Evolutionary conservation across 441 rosid species (phyloP).

Genomic region (Euphorbia celastroides): DNA sequence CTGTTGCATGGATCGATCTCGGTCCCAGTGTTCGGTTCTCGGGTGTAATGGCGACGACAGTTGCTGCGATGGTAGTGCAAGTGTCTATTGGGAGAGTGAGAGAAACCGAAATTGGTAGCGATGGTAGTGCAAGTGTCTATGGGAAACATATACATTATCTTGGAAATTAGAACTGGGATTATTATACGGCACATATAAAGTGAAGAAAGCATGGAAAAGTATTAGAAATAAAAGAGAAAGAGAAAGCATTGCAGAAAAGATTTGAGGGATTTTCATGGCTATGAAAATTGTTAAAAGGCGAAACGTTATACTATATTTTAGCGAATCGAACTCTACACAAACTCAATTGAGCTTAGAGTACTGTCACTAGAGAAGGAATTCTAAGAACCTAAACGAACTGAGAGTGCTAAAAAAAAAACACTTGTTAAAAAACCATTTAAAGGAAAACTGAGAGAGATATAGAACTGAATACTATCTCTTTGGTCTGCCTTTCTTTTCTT

Average conservation of each 20-base stretch:
- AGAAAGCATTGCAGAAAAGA: slow-evolving; percentile 15
- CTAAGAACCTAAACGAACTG: no score
- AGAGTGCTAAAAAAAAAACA: no score
- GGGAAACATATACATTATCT: slow-evolving; percentile 14
- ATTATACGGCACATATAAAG: neutral
- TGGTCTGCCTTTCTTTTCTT: no score
- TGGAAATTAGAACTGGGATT: neutral
- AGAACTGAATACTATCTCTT: no score
- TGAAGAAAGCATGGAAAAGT: slow-evolving; percentile 15
- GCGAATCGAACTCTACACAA: no score
- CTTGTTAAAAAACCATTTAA: no score
- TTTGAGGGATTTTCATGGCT: slow-evolving; percentile 16
- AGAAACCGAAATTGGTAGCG: slow-evolving; percentile 36
- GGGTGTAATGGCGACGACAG: slow-evolving; percentile 7
- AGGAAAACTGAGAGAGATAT: no score
- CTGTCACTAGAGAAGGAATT: no score
- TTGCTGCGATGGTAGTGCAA: neutral
- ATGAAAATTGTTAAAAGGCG: no score
- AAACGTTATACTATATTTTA: no score
- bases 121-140: slow-evolving; percentile 10
- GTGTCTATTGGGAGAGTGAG: slow-evolving; percentile 29
- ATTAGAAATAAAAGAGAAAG: slow-evolving; percentile 19
- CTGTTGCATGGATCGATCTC: slow-evolving; percentile 46
- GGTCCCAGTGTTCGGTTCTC: no score
- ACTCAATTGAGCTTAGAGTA: no score